phyloP scores from a whole-genome alignment of 1,139 yeast species.

The Blastobotrys raffinosifermentans region DNA sequence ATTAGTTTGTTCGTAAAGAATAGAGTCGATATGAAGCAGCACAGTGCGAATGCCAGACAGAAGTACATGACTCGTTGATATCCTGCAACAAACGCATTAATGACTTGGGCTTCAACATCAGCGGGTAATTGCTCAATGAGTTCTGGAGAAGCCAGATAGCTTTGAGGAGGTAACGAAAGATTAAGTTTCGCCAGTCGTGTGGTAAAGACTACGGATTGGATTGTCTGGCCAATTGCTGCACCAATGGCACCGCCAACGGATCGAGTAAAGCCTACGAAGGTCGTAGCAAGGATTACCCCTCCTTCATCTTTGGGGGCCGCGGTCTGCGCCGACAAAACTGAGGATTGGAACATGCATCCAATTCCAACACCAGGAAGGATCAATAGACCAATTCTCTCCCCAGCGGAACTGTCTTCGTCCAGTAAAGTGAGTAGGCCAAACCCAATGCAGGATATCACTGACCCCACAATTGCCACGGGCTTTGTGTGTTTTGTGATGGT shows the following conservation, averaged over 20 bases:
- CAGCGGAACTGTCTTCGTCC: slow-evolving; percentile 34
- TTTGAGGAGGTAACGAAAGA: slow-evolving; percentile 11
- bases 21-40: slow-evolving; percentile 14
- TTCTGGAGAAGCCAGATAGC: slow-evolving; percentile 20
- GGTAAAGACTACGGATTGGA: slow-evolving; percentile 35
- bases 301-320: slow-evolving; percentile 50
- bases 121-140: slow-evolving; percentile 17
- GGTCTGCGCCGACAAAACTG: slow-evolving; percentile 21
- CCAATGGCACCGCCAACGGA: slow-evolving; percentile 48
- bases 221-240: slow-evolving; percentile 43
- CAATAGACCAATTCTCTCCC: slow-evolving; percentile 45
- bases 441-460: slow-evolving; percentile 44
- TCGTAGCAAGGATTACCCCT: slow-evolving; percentile 45
- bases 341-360: slow-evolving; percentile 49
- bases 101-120: slow-evolving; percentile 11
- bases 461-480: slow-evolving; percentile 41
- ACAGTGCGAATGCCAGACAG: slow-evolving; percentile 17
- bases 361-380: slow-evolving; percentile 49
- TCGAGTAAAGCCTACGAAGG: slow-evolving; percentile 44
- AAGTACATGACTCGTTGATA: slow-evolving; percentile 22
- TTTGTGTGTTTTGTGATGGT: slow-evolving; percentile 43
- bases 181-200: slow-evolving; percentile 5
- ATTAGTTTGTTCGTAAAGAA: slow-evolving; percentile 22
- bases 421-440: slow-evolving; percentile 45
- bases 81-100: slow-evolving; percentile 21